Base-by-base conservation (phyloP, 1,284 basidiomycete species). In the Chondrostereum purpureum region DNA sequence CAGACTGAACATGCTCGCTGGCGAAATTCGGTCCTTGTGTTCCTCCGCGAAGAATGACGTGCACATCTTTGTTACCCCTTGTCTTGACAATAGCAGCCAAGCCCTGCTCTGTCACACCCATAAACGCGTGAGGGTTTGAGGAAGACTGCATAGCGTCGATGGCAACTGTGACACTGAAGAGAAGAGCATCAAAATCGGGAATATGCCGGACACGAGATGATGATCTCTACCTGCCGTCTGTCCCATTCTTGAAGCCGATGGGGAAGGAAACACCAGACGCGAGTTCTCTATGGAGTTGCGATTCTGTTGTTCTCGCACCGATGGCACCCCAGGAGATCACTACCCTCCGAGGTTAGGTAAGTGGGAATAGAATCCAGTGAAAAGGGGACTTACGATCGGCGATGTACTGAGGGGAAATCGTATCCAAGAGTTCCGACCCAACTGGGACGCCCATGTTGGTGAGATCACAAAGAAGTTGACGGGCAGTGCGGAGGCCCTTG, bases 201-300 rank as follows among this genome's bases (percentile, higher is more conserved):
- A 36, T 12, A 41, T 14, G 20, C 44, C 38, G 22, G 38, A 47
- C 13, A 13, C 42, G 5, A 20, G 10, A 27, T 43, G 31, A 11
- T 36, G 35, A 72, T 64, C 50, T 72, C 58, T 53, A 92, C 83
- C 86, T 87, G 42, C 95, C 95, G 63, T 98, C 94, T 4, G 95
- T 98, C 44, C 94, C 94, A 65, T 99, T 99, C 69, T 99, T 99
- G 84, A 99, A 99, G n/a, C 95, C 90, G 51, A 92, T 87, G 11
- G 90, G 89, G 78, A 91, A 90, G 41, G 88, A 90, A 22, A 87
- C 80, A 59, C 89, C 90, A n/a, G 81, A 86, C 2, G 91, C 89
- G 42, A 95, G 83, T 68, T 96, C 93, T 49, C 92, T 82, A 60
- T 95, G 92, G 8, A 96, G 80, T 63, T 96, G 93, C 3, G 85